Base-by-base conservation (phyloP, 129 eudicot species). In the Mikania micrantha region DNA sequence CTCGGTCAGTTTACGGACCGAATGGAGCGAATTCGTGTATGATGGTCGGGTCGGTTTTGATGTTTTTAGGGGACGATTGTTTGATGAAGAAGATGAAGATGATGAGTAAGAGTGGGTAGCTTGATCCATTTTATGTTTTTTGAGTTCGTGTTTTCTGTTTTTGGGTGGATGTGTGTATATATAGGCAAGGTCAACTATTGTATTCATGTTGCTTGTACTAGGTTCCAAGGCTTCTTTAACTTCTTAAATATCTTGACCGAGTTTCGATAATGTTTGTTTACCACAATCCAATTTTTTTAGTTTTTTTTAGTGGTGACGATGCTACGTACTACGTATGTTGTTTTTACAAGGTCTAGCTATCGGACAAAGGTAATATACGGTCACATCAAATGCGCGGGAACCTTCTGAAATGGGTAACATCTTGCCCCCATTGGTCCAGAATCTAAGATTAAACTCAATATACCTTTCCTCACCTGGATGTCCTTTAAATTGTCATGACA, bases 1-100 rank as follows among this genome's bases (percentile, higher is more conserved):
- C 13, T 40, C 69, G 57, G 52, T 66, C 31, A 66, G 65, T 50
- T 71, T 87, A 7, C 84, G 84, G 44, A 76, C 75, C 7, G 84
- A 74, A 48, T 80, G 88, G 49, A 82, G 83, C 0, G 81, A 35
- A 27, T 79, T 47, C 4, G 24, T 77, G 75, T 40, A 69, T 3
- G 82, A 48, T 31, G 78, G 56, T 41, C 21, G 64, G 69, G 22
- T 21, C 2, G 67, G 11, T 77, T 77, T 77, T 20, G 24, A 64
- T 44, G 27, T 35, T 28, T 67, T 56, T 49, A 62, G 39, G 12
- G 41, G 74, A 16, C 42, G 60, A 20, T 74, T 31, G 41, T 32
- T 32, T 59, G 24, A 70, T 9, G 66, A 39, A 3, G 77, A 76
- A 25, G 76, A 50, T 16, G 78, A 74, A 1, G 74, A 78, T 32